Percentiles rank a stretch among this genome's conserved stretches.
Conservation (phyloP, 305 asterid species). For the Ruellia speciosa region DNA sequence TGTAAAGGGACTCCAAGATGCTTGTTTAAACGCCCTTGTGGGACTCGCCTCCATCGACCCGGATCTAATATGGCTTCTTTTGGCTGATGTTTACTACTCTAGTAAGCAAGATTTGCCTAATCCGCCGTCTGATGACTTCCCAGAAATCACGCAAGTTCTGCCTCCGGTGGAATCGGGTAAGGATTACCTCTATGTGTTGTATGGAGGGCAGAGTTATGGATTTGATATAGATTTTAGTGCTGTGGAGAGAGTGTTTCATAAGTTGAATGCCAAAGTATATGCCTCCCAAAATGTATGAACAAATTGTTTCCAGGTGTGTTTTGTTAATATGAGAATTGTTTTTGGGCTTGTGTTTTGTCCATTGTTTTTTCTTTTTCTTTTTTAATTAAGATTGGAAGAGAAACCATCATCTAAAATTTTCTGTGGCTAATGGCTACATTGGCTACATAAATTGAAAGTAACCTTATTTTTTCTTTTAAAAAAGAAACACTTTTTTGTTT, state of each 20-base stretch:
- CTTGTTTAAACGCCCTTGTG: constrained; percentile 55
- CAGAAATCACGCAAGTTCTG: constrained; percentile 41
- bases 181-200: constrained; percentile 54
- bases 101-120: constrained; percentile 32
- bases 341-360: too few relatives aligned
- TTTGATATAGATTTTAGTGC: constrained; percentile 61
- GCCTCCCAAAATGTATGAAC: too few relatives aligned
- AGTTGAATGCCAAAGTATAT: constrained; percentile 19
- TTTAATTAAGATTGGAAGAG: too few relatives aligned
- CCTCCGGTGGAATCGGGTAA: constrained; percentile 54
- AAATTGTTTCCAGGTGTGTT: too few relatives aligned
- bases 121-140: constrained; percentile 51
- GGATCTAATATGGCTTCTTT: constrained; percentile 84
- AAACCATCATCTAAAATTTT: too few relatives aligned
- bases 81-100: constrained; percentile 84
- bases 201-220: constrained; percentile 84
- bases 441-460: too few relatives aligned
- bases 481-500: too few relatives aligned
- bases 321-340: too few relatives aligned
- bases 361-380: too few relatives aligned
- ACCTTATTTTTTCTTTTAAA: too few relatives aligned
- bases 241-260: constrained; percentile 49
- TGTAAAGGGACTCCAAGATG: constrained; percentile 59
- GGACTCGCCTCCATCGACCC: constrained; percentile 74
- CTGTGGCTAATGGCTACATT: too few relatives aligned